Percentiles rank a stretch among this genome's conserved stretches.
phyloP scores from a whole-genome alignment of 345 rosid genomes.

The Syzygium grande region DNA sequence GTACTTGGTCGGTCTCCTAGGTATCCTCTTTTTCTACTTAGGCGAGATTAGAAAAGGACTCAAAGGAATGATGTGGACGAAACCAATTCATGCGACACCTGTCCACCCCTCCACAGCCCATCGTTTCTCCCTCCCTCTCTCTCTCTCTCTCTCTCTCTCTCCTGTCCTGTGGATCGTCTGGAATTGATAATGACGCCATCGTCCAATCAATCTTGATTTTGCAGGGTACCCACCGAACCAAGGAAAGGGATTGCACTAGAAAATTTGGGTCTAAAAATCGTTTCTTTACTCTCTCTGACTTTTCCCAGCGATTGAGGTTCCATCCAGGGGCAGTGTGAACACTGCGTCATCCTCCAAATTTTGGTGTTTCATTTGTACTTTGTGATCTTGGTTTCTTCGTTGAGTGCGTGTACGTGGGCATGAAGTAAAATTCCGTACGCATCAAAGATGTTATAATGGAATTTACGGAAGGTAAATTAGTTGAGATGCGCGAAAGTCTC shows the following conservation, averaged over 20 bases:
- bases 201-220: not conserved
- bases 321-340: not conserved
- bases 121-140: not conserved
- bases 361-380: not conserved
- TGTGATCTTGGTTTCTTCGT: not conserved
- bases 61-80: not conserved
- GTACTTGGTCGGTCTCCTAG: not conserved
- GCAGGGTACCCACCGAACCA: not conserved
- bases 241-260: not conserved
- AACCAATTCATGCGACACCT: not conserved
- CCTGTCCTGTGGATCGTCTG: not conserved
- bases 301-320: not conserved
- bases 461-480: accelerated
- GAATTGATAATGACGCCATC: not conserved
- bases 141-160: not conserved
- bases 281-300: not conserved
- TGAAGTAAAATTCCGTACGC: not conserved
- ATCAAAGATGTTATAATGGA: not conserved
- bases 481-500: not conserved
- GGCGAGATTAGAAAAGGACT: not conserved
- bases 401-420: not conserved
- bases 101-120: not conserved
- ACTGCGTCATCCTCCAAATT: not conserved
- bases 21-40: not conserved
- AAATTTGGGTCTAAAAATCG: not conserved